Base-by-base conservation (phyloP, 768 basidiomycete genomes). In the Tricholoma hemisulphureum region DNA sequence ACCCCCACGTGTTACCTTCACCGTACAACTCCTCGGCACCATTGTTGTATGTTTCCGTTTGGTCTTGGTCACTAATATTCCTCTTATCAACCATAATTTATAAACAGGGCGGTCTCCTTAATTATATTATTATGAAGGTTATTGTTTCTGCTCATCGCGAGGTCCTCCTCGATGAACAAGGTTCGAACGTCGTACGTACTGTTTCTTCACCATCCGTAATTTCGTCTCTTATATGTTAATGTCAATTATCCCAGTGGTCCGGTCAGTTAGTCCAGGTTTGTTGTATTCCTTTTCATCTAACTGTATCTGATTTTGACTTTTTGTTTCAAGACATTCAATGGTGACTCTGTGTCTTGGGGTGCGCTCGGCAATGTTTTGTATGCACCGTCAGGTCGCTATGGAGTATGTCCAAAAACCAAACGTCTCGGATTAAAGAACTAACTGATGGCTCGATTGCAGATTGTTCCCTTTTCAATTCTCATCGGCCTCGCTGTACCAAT, bases 1-100 rank as follows among this genome's bases (percentile, higher is more conserved):
- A 41, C 83, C 86, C 31, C 86, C 86, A 41, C 82, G 85, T 8
- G 80, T 80, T 29, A 82, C 85, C 1, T 87, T 88, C 68, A 75
- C 78, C 18, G 83, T 83, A 7, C 85, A 87, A 63, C 77, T 74
- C 26, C 53, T 79, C 39, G 85, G 87, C 1, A 81, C 84, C 9
- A 68, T 88, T 37, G 70, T 87, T 32, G 85, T 82, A 53, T 59
- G 76, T 63, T 39, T 11, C 34, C 23, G 28, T 21, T 6, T 23
- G 21, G 28, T 29, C n/a, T 11, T 2, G 6, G 21, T 54, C 29
- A 52, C 50, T 51, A 34, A 1, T 18, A 39, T 39, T 13, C n/a
- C n/a, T n/a, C n/a, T n/a, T n/a, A n/a, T 39, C 6, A 39, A 39
- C n/a, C 6, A 31, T 6, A 18, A 18, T n/a, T 39, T 9, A 11